Evolutionary conservation across 1,139 yeast genomes (phyloP), one percentile per base, ranked within the genome.

Genomic region (Yamadazyma triangularis): DNA sequence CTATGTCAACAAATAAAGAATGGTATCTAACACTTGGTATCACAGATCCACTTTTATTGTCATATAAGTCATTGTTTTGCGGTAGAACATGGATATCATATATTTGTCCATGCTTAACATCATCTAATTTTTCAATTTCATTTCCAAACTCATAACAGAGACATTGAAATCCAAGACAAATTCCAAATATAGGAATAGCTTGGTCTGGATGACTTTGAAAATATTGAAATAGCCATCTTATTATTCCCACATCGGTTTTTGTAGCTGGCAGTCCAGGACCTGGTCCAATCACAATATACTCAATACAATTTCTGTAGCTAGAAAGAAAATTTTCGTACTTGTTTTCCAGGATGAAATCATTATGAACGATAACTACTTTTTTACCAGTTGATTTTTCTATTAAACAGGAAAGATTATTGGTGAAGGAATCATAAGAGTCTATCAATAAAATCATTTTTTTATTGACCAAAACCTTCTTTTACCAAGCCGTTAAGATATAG

Each of bases 371-470:
- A 22, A 72, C 59, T 9, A 87, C 91, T 23, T 64, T 56, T 23
- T 73, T 70, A 0, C 65, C 68, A 0, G 83, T 70, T 9, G 76
- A 64, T 12, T 57, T 54, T 40, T 70, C 74, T n/a, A 91, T 56
- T 22, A 89, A 67, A 34, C 74, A 71, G 22, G 77, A 74, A 33
- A 91, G 72, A 51, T 91, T 91, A 58, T 77, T 84, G 4, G 96
- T 83, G 65, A 89, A 91, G 8, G 97, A 89, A 55, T 91, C 98
- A 50, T 91, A 89, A 4, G 96, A 88, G 55, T 91, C 98, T 13
- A 91, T 76, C 38, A 91, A 73, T 13, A 91, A 75, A 33, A 86
- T 73, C 74, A 67, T 67, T 11, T 8, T 19, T 19, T 19, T 19
- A 10, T 10, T 8, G 21, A 8, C 10, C 21, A 19, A 8, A 8